Conservation (phyloP, 164 flowering plant species). For the grape (Vitis vinifera) region ASM3070453v1 NC_081814.1:12647001-12647500, state of each 20-base stretch:
- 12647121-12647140: conserved; percentile 10
- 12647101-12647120: not conserved
- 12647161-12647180: conserved; percentile 99
- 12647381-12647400: not conserved
- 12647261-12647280: not conserved
- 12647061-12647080: conserved; percentile 39
- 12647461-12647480: not conserved
- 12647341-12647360: not conserved
- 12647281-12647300: not conserved
- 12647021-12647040: conserved; percentile 96
- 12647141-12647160: conserved; percentile 40
- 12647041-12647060: conserved; percentile 99
- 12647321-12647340: not conserved
- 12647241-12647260: conserved; percentile 75
- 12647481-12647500: not conserved
- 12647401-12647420: not conserved
- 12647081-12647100: not conserved
- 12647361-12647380: not conserved
- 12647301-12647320: not conserved
- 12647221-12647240: conserved; percentile 90
- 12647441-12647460: not conserved
- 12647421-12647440: not conserved
- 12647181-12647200: conserved; percentile 79
- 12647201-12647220: conserved; percentile 72
- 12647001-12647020: conserved; percentile 95